A percentile compares a stretch with the other conserved stretches of the same genome.
Conservation (phyloP, 1,284 basidiomycete species). For the Naganishia sp. region DNA sequence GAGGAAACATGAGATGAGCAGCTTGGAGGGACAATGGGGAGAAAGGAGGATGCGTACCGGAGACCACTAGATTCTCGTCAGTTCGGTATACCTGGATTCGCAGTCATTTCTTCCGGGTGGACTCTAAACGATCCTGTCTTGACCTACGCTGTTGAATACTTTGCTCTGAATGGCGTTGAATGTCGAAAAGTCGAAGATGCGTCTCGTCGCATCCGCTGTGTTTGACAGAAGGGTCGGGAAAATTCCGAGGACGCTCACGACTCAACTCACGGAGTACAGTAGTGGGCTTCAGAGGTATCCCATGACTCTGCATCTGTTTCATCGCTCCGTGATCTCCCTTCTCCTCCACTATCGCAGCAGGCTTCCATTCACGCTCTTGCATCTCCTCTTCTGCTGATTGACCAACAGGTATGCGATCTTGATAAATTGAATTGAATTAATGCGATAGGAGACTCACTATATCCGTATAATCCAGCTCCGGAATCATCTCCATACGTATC, state of each 20-base stretch:
- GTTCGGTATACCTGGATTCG: slow-evolving; percentile 63
- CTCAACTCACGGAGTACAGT: slow-evolving; percentile 22
- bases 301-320: slow-evolving; percentile 27
- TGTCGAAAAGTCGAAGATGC: slow-evolving; percentile 78
- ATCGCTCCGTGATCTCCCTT: slow-evolving; percentile 21
- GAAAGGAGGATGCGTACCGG: slow-evolving; percentile 58
- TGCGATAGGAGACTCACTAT: neutral
- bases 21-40: slow-evolving; percentile 12
- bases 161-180: slow-evolving; percentile 88
- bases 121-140: neutral
- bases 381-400: neutral
- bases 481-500: slow-evolving; percentile 5
- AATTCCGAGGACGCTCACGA: neutral
- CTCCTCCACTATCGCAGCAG: neutral
- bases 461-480: slow-evolving; percentile 7
- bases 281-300: slow-evolving; percentile 25
- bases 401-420: too few relatives aligned
- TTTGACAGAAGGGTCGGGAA: neutral
- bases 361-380: neutral
- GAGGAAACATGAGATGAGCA: neutral
- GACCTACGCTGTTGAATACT: slow-evolving; percentile 71
- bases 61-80: slow-evolving; percentile 77
- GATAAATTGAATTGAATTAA: too few relatives aligned
- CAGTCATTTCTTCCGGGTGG: neutral
- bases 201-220: slow-evolving; percentile 75